Evolutionary conservation across 2,329 filamentous ascomycete genomes (phyloP).

Genomic region (Penicillium griseofulvum): DNA sequence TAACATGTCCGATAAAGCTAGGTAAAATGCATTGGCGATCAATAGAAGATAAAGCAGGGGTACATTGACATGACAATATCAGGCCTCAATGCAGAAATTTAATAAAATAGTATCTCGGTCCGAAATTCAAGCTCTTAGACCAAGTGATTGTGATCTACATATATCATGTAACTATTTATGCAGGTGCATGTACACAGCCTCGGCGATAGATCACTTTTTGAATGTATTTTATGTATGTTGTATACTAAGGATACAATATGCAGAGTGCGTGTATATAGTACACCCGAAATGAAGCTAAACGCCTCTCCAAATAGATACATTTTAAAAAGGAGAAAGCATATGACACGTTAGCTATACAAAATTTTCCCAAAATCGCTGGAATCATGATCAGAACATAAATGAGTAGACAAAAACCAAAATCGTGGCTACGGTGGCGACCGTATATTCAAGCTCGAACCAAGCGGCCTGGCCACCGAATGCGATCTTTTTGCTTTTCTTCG

Average conservation of each 20-base stretch:
- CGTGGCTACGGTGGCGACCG: slow-evolving; percentile 52
- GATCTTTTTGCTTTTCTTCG: slow-evolving; percentile 52
- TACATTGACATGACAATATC: neutral
- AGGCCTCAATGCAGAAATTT: neutral
- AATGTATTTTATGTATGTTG: neutral
- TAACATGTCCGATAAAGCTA: neutral
- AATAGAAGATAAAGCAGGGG: neutral
- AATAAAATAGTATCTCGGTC: no score
- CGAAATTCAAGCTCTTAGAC: neutral
- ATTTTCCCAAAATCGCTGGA: neutral
- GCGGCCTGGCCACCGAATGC: slow-evolving; percentile 54
- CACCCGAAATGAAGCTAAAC: neutral
- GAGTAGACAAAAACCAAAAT: slow-evolving; percentile 49
- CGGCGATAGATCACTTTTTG: neutral
- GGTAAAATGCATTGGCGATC: neutral
- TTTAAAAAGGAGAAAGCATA: neutral
- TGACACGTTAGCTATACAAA: slow-evolving; percentile 9
- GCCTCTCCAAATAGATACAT: neutral
- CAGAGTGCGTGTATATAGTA: neutral
- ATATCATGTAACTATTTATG: neutral
- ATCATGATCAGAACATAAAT: slow-evolving; percentile 28
- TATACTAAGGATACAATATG: neutral
- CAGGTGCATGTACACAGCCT: neutral
- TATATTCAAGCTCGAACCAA: slow-evolving; percentile 58
- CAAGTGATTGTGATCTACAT: neutral